Evolutionary conservation across 2,329 filamentous ascomycete species (phyloP), one percentile per base, ranked within the genome.

Genomic region (Whalleya microplaca): DNA sequence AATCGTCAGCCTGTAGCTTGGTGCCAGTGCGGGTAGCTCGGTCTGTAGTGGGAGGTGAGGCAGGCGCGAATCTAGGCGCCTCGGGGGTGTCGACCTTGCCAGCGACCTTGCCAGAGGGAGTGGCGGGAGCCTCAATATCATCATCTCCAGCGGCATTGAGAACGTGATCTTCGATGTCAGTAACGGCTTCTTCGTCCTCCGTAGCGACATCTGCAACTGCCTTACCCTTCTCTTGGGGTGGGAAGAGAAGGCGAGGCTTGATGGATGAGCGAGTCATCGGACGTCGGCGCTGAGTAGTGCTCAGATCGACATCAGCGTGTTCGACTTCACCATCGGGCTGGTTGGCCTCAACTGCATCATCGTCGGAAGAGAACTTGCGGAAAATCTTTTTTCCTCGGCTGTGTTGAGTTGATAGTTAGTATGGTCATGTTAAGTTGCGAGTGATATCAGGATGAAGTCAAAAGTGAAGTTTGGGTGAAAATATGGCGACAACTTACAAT

Each of bases 341-440:
- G 37, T 62, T 71, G 21, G 58, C 61, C 12, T 45, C 72, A 21
- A 70, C 71, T 44, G 75, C 75, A 45, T 76, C 71, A 27, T 78
- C 64, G 44, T 54, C 63, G 0, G 74, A 75, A 7, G 76, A 72
- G 64, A 88, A 91, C 68, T 87, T 89, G 72, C 87, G 86, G 76
- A 91, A 92, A 54, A 91, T 79, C 70, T 86, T 91, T 78, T 89
- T 91, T 71, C 91, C 91, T 66, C 91, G 91, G 79, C 89, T 92
- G 46, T 47, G 48, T 53, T 48, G 56, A 50, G 16, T 45, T 6
- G 21, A 53, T 43, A 21, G 53, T 64, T 59, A 64, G 59, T 53
- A 56, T 48, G 47, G 6, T 23, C 21, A 3, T 12, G 4, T 3
- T 16, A 14, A 37, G 32, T 9, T 37, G 10, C 14, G 14, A 60